Conservation (phyloP, 108 stramenopile genomes). For the Craspedostauros australis region DNA sequence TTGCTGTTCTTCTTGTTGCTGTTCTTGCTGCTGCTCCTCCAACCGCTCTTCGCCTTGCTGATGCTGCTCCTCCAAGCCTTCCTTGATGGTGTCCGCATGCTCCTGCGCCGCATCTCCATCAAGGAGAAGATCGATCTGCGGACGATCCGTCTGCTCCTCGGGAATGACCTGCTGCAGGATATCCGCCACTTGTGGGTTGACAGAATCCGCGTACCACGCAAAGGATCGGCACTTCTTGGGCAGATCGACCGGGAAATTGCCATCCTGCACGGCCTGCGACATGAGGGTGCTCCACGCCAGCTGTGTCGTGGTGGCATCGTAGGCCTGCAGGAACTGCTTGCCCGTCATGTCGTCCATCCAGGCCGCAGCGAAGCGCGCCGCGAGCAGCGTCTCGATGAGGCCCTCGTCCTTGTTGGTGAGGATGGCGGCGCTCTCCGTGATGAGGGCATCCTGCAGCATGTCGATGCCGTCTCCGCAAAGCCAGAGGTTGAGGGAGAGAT, state of each 20-base stretch:
- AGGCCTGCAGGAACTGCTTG: slow-evolving; percentile 36
- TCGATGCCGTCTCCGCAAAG: slow-evolving; percentile 87
- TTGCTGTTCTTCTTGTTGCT: not conserved
- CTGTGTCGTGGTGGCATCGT: slow-evolving; percentile 26
- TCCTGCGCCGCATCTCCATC: slow-evolving; percentile 3
- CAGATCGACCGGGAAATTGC: slow-evolving; percentile 41
- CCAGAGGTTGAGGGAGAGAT: slow-evolving; percentile 76
- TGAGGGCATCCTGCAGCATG: slow-evolving; percentile 37
- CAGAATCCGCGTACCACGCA: slow-evolving; percentile 58
- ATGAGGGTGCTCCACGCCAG: slow-evolving; percentile 55
- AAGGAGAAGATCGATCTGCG: not conserved
- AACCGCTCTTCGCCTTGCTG: not conserved
- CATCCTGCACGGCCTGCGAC: slow-evolving; percentile 30
- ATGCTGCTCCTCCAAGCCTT: not conserved
- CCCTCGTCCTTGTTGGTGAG: slow-evolving; percentile 10
- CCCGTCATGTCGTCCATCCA: slow-evolving; percentile 60
- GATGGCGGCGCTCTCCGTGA: not conserved
- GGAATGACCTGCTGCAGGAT: slow-evolving; percentile 16
- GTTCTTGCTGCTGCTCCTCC: not conserved
- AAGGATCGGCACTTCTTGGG: slow-evolving; percentile 61
- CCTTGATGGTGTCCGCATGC: not conserved
- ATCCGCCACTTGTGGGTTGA: slow-evolving; percentile 35
- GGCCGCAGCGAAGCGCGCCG: slow-evolving; percentile 59
- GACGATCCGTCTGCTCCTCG: slow-evolving; percentile 5
- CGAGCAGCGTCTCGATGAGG: slow-evolving; percentile 16